Evolutionary conservation across 441 rosid genomes (phyloP).

Genomic region (Rhodomyrtus psidioides): DNA sequence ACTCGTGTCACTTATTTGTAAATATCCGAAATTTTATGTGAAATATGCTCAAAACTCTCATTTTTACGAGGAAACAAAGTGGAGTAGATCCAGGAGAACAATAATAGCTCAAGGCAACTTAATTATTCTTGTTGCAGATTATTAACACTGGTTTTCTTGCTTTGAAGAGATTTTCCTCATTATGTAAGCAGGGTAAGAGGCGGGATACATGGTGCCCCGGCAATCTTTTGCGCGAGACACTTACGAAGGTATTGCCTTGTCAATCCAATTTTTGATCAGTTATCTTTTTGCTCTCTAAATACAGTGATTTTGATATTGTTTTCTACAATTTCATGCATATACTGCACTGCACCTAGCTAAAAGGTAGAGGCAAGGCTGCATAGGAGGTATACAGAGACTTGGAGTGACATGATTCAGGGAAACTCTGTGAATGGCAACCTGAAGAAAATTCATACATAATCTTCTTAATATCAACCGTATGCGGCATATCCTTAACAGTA

Average conservation of each 20-base stretch:
- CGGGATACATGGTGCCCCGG: slow-evolving; percentile 95
- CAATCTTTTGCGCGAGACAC: slow-evolving; percentile 44
- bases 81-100: neutral
- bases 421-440: neutral
- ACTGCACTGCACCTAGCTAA: neutral
- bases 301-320: neutral
- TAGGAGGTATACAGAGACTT: neutral
- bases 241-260: slow-evolving; percentile 36
- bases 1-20: neutral
- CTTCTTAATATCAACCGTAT: neutral
- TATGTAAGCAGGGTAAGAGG: slow-evolving; percentile 56
- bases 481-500: neutral
- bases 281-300: neutral
- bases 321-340: neutral
- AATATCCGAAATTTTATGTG: neutral
- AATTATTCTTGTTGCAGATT: neutral
- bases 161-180: slow-evolving; percentile 3
- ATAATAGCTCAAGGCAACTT: neutral
- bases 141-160: neutral
- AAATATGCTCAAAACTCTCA: neutral
- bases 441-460: neutral
- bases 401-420: neutral
- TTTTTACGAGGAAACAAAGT: neutral
- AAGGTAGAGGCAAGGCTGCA: neutral
- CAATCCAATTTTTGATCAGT: neutral